Base-by-base conservation (phyloP, 305 asterid genomes). In the Solanum hybrid region DNA sequence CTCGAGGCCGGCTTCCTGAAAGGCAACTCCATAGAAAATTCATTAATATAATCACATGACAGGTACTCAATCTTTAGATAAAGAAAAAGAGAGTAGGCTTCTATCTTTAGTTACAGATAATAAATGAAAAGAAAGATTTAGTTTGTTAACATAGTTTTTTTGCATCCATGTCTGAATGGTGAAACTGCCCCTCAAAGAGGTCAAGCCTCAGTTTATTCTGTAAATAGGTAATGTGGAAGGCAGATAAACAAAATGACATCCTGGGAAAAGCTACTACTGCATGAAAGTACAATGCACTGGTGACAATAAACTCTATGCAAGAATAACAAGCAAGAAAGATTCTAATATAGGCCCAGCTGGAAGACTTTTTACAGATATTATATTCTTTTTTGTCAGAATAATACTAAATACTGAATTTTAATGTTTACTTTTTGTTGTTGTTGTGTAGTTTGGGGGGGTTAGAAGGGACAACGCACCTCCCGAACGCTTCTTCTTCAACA, bases 1-100 rank as follows among this genome's bases (percentile, higher is more conserved):
- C 97, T 37, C 97, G 98, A 91, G 98, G 97, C 89, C 94, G 93
- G 91, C 95, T 94, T 89, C 97, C 99, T 96, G 87, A 93, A 93
- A 92, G 90, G 75, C 89, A 92, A 89, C 41, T 87, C 95, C 89
- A 91, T 39, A 92, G 33, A 87, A 88, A 39, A 36, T 87, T 91
- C 80, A 51, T 93, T 90, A 91, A 89, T 85, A 41, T 91, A 91
- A 89, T 76, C 82, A 76, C 79, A 34, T 72, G 87, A 77, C 29
- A 85, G 33, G 41, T 36, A 31, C 77, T 31, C 77, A 31, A 85
- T 57, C 88, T 39, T 85, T 57, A 20, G 32, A 85, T 85, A 85
- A 85, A 83, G 87, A 45, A 83, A 45, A 45, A 45, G 72, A 27
- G n/a, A 17, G 72, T 45, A 17, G 27, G 37, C 87, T 45, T 45